phyloP scores from a whole-genome alignment of 2,329 filamentous ascomycete species.

The Xylaria sp. region DNA sequence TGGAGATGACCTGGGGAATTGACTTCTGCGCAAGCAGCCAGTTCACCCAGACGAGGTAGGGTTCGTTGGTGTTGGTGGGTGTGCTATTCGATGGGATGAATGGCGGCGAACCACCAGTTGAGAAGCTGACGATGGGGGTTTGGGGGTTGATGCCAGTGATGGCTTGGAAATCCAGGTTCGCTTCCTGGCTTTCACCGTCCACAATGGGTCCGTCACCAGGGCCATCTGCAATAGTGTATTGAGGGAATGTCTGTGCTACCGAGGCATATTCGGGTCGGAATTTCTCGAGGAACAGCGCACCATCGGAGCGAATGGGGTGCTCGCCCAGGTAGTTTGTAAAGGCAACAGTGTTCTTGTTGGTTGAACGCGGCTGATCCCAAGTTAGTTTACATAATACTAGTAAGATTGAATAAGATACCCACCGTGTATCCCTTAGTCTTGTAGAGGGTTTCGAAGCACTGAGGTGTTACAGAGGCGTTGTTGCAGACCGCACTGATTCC shows the following conservation, averaged over 20 bases:
- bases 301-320: conserved; percentile 59
- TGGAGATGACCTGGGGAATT: conserved; percentile 66
- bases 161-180: conserved; percentile 49
- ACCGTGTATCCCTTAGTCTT: conserved; percentile 63
- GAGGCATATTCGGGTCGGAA: conserved; percentile 53
- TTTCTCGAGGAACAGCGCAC: conserved; percentile 51
- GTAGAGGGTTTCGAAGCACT: conserved; percentile 66
- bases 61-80: conserved; percentile 60
- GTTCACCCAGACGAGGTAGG: conserved; percentile 66
- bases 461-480: conserved; percentile 61
- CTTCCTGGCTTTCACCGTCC: conserved; percentile 44
- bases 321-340: conserved; percentile 61
- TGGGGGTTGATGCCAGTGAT: conserved; percentile 49
- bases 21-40: conserved; percentile 59
- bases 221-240: conserved; percentile 51
- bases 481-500: conserved; percentile 56
- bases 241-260: conserved; percentile 50
- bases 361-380: conserved; percentile 49
- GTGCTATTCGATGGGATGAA: conserved; percentile 45
- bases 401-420: not conserved
- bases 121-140: conserved; percentile 49
- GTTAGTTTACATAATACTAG: conserved; percentile 12
- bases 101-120: conserved; percentile 50
- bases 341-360: conserved; percentile 57
- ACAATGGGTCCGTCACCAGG: conserved; percentile 47